phyloP scores from a whole-genome alignment of 306 rosid genomes.

The Vachellia pachyceras region DNA sequence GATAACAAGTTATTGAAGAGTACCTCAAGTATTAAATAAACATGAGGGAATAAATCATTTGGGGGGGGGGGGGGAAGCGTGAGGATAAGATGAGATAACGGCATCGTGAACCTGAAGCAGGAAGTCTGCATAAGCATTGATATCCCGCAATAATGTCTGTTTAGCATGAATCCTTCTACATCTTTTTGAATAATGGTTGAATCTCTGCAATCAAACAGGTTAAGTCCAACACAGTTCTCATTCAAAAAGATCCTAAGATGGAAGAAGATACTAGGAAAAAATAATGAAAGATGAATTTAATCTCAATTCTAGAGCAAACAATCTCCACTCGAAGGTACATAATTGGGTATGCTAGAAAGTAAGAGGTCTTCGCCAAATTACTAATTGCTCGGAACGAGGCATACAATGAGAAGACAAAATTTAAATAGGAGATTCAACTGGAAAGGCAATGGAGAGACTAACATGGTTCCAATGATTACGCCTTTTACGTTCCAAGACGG shows the following conservation, averaged over 20 bases:
- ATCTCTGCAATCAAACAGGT: slow-evolving; percentile 56
- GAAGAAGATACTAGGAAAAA: background rate
- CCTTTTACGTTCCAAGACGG: slow-evolving; percentile 70
- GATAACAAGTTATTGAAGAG: slow-evolving; percentile 13
- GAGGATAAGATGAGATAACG: slow-evolving; percentile 17
- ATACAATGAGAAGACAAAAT: background rate
- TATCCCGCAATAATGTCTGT: slow-evolving; percentile 54
- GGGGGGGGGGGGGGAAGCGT: background rate
- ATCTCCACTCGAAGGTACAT: background rate
- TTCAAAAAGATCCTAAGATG: background rate
- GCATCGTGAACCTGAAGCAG: slow-evolving; percentile 64
- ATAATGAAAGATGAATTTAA: background rate
- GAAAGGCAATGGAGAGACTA: slow-evolving; percentile 37
- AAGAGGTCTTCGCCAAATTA: background rate
- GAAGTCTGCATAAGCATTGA: slow-evolving; percentile 71
- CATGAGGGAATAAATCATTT: background rate
- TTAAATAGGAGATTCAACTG: background rate
- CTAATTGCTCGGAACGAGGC: background rate
- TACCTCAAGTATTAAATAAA: background rate
- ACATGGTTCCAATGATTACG: slow-evolving; percentile 66
- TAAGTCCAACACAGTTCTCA: slow-evolving; percentile 15
- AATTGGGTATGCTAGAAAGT: background rate
- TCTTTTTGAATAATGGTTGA: slow-evolving; percentile 54
- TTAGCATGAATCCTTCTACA: slow-evolving; percentile 52
- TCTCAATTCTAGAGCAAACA: background rate